Evolutionary conservation across 2,329 filamentous ascomycete genomes (phyloP).

Genomic region (Fusarium poae): DNA sequence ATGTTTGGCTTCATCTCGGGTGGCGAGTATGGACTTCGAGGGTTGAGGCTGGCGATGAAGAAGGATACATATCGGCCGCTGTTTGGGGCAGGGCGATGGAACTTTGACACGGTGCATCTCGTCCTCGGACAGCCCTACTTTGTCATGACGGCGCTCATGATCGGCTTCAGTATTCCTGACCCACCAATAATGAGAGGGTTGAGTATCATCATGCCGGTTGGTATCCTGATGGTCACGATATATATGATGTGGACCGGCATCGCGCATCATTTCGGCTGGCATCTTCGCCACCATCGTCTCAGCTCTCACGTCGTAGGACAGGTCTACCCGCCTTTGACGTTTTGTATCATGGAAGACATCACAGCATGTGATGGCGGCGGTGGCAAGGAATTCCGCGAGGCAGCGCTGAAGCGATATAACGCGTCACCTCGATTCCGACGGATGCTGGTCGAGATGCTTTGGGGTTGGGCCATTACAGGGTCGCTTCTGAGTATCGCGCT

Average conservation of each 20-base stretch:
- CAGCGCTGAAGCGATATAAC: conserved; percentile 26
- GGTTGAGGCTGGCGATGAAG: conserved; percentile 23
- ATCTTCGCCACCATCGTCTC: conserved; percentile 17
- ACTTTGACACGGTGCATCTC: conserved; percentile 32
- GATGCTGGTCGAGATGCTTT: conserved; percentile 35
- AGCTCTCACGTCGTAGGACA: conserved; percentile 28
- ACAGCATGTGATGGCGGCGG: conserved; percentile 32
- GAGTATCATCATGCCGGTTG: conserved; percentile 37
- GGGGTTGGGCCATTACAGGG: conserved; percentile 24
- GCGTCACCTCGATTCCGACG: conserved; percentile 28
- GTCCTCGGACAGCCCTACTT: conserved; percentile 32
- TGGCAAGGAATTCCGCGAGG: conserved; percentile 27
- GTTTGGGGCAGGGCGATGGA: conserved; percentile 24
- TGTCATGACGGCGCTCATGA: conserved; percentile 39
- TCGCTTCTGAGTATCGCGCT: conserved; percentile 10
- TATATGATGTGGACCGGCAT: conserved; percentile 38
- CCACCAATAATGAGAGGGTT: conserved; percentile 33
- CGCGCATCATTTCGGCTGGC: conserved; percentile 29
- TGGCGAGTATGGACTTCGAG: conserved; percentile 56
- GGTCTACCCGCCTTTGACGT: conserved; percentile 23
- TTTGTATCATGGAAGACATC: conserved; percentile 35
- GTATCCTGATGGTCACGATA: conserved; percentile 32
- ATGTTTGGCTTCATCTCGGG: conserved; percentile 62
- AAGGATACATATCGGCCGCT: conserved; percentile 23
- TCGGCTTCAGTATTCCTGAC: conserved; percentile 36